Evolutionary conservation across 176 grass and related monocot genomes (phyloP), one percentile per base, ranked within the genome.

Genomic region (Ensete glaucum): DNA sequence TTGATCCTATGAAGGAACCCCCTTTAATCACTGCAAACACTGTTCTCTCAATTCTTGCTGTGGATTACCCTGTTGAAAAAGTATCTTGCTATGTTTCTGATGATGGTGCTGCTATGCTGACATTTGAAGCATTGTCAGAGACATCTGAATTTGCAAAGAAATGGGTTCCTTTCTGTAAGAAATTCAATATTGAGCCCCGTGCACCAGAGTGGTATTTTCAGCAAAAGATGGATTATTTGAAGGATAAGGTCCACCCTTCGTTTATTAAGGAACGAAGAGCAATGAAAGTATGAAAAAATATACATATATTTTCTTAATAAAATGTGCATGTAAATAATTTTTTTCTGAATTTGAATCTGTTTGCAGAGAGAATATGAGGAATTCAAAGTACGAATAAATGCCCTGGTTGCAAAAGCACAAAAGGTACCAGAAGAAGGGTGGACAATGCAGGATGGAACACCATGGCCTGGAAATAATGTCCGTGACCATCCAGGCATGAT

Each of bases 71-170:
- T 0, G 81, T 96, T 60, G 87, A 92, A 19, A 96, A 92, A 78
- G 68, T 92, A 43, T 96, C 93, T 74, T 96, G 93, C 79, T 96
- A 96, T 84, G 89, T 96, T 53, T 96, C 92, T 88, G 92, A 96
- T 79, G 89, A 96, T 88, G 93, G 89, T 86, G 93, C 87, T 74
- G 93, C 89, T 26, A 92, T 96, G 93, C 85, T 96, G 20, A 96
- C 89, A 16, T 92, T 90, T 22, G 93, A 96, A 79, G 93, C 85
- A 77, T 71, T 96, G 64, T 96, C 87, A 22, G 93, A 90, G 84
- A 96, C 93, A 65, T 96, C 89, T 54, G 93, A 96, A 80, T 96
- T 96, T 81, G 89, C 93, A 82, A 92, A 96, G 80, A 96, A 92
- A 75, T 92, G 93, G 93, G 89, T 92, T 1, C 93, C 93, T 52